phyloP scores from a whole-genome alignment of 768 basidiomycete species.

The Panellus pusillus region DNA sequence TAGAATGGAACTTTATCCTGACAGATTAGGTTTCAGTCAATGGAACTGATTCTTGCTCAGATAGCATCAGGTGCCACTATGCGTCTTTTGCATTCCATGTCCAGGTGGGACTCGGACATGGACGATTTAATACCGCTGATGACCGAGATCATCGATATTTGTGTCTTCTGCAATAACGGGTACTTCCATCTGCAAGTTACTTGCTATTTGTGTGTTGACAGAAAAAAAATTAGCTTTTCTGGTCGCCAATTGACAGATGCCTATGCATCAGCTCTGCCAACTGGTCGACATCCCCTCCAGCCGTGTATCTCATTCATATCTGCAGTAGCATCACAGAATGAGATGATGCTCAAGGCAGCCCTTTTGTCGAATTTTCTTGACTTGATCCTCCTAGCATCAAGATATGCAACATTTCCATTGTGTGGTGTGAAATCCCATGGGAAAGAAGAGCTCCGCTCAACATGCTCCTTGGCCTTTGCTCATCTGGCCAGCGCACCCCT shows the following conservation, averaged over 20 bases:
- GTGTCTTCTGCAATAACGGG: constrained; percentile 6
- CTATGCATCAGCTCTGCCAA: background rate
- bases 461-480: background rate
- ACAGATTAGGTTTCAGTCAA: constrained; percentile 18
- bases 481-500: background rate
- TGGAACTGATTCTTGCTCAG: constrained; percentile 23
- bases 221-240: background rate
- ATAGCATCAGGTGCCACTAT: constrained; percentile 15
- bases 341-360: constrained; percentile 7
- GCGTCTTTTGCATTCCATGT: constrained; percentile 11
- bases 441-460: background rate
- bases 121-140: constrained; percentile 13
- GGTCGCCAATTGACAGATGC: constrained; percentile 2
- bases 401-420: background rate
- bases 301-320: constrained; percentile 9
- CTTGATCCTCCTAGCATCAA: constrained; percentile 4
- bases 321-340: constrained; percentile 1
- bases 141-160: constrained; percentile 1
- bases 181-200: background rate
- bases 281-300: background rate
- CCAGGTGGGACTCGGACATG: constrained; percentile 5
- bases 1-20: constrained; percentile 22
- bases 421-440: too few species aligned
- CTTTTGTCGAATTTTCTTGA: constrained; percentile 10
- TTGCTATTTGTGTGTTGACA: background rate